Evolutionary conservation across 2,329 filamentous ascomycete genomes (phyloP).

Genomic region (Sarocladium kiliense): DNA sequence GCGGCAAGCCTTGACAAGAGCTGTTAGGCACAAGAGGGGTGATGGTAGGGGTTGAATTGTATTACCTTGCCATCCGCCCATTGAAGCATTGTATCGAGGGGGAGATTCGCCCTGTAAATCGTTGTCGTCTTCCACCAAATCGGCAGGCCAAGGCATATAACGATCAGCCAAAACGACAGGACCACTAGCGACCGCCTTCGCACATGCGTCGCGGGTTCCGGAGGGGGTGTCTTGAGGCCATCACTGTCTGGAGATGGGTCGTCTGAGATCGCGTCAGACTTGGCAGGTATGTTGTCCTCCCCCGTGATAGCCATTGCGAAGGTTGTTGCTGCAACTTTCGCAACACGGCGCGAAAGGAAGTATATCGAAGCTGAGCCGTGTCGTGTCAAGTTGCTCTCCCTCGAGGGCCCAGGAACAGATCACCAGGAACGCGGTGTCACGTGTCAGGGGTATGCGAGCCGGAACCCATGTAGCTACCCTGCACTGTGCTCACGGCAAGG

Average conservation of each 20-base stretch:
- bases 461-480: too few relatives aligned
- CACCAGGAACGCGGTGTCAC: background rate
- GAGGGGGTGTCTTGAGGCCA: constrained; percentile 52
- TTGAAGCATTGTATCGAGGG: constrained; percentile 77
- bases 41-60: too few relatives aligned
- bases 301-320: constrained; percentile 2
- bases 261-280: background rate
- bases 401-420: constrained; percentile 1
- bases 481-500: too few relatives aligned
- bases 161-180: constrained; percentile 84
- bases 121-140: constrained; percentile 96
- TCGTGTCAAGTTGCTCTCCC: background rate
- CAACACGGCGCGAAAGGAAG: background rate
- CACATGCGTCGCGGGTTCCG: constrained; percentile 67
- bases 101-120: constrained; percentile 81
- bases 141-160: constrained; percentile 77
- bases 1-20: constrained; percentile 75
- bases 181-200: constrained; percentile 71
- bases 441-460: background rate
- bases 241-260: background rate
- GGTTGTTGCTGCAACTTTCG: background rate
- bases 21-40: too few relatives aligned
- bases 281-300: background rate
- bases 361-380: background rate
- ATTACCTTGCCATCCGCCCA: constrained; percentile 87